Evolutionary conservation across 2,329 filamentous ascomycete genomes (phyloP).

Genomic region (Xenosphaeropsis pyriputrescens): DNA sequence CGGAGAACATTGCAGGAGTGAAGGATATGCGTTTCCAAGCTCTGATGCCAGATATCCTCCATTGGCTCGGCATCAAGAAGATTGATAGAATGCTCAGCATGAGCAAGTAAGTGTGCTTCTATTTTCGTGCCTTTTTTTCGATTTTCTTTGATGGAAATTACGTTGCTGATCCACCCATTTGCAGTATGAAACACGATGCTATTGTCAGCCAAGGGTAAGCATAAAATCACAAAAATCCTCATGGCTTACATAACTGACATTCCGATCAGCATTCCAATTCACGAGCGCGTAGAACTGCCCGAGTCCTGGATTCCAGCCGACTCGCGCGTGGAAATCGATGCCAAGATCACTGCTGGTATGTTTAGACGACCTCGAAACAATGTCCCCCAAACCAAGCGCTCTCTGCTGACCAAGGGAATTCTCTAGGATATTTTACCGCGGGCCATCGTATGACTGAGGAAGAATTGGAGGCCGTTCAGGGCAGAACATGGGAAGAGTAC

Average conservation of each 20-base stretch:
- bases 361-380: constrained; percentile 6
- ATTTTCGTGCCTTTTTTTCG: not conserved
- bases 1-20: constrained; percentile 96
- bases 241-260: not conserved
- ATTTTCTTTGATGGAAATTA: not conserved
- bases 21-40: constrained; percentile 97
- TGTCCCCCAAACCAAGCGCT: not conserved
- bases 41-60: constrained; percentile 92
- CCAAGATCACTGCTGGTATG: constrained; percentile 89
- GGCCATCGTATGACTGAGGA: constrained; percentile 81
- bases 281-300: constrained; percentile 81
- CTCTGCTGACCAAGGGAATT: not conserved
- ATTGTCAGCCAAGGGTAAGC: constrained; percentile 64
- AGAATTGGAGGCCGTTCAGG: constrained; percentile 74
- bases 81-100: constrained; percentile 98
- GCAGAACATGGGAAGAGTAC: constrained; percentile 80
- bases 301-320: constrained; percentile 90
- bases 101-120: constrained; percentile 48
- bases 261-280: constrained; percentile 57
- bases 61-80: constrained; percentile 97
- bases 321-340: constrained; percentile 95
- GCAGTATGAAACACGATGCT: constrained; percentile 78
- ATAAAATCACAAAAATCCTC: not conserved
- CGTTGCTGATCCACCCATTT: not conserved
- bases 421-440: constrained; percentile 63